Evolutionary conservation across 1,139 yeast species (phyloP).

Genomic region (Saccharomycopsis crataegensis): DNA sequence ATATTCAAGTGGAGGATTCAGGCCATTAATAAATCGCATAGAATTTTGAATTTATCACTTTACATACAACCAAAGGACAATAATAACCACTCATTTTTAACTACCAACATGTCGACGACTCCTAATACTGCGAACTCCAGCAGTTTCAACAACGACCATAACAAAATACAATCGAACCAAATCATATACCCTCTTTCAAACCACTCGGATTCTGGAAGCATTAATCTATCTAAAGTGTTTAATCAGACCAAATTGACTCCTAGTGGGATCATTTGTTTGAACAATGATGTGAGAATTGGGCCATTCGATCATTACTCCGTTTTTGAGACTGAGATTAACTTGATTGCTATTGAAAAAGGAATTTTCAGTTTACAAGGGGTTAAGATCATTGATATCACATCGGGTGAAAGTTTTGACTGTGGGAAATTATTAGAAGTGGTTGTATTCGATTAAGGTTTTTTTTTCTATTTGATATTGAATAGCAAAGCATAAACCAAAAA

Average conservation of each 20-base stretch:
- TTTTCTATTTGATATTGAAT: too few species aligned
- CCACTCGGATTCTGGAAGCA: not conserved
- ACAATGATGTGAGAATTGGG: constrained; percentile 60
- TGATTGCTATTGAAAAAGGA: constrained; percentile 61
- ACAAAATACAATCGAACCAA: constrained; percentile 13
- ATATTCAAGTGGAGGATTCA: constrained; percentile 59
- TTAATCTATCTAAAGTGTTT: constrained; percentile 29
- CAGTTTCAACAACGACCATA: constrained; percentile 11
- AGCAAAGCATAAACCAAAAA: too few species aligned
- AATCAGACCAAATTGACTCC: constrained; percentile 33
- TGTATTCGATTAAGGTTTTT: constrained; percentile 32
- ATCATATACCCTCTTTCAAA: constrained; percentile 18
- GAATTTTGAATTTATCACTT: constrained; percentile 36
- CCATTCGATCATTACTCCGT: constrained; percentile 56
- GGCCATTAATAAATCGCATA: constrained; percentile 51
- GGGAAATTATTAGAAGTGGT: constrained; percentile 66
- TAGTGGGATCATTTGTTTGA: constrained; percentile 49
- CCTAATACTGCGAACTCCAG: constrained; percentile 18
- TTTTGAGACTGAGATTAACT: constrained; percentile 53
- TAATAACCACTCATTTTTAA: constrained; percentile 28
- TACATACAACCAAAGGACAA: constrained; percentile 19
- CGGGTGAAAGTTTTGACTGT: constrained; percentile 68
- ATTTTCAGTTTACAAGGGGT: constrained; percentile 59
- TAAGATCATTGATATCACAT: constrained; percentile 50
- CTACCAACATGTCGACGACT: constrained; percentile 27